Conservation (phyloP, 352 stramenopile genomes). For the Peronospora tabacina region DNA sequence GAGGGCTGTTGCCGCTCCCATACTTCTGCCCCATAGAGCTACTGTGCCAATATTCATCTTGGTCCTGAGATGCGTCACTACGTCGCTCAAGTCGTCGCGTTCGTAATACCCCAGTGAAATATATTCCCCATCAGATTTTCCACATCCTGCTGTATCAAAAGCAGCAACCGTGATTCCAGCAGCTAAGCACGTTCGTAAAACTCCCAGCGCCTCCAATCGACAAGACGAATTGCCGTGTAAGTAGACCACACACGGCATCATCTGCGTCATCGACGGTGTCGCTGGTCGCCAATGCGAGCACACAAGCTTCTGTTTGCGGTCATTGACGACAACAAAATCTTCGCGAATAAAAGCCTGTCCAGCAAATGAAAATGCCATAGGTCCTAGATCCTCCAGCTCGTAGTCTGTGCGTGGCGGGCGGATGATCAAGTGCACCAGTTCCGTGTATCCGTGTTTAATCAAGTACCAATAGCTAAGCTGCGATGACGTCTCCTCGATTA, state of each 20-base stretch:
- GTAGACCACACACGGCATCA: constrained; percentile 92
- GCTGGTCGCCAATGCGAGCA: constrained; percentile 93
- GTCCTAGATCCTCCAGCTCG: constrained; percentile 85
- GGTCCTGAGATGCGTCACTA: constrained; percentile 91
- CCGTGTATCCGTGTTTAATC: constrained; percentile 88
- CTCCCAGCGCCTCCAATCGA: constrained; percentile 91
- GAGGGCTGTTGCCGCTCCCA: constrained; percentile 97
- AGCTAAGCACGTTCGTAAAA: constrained; percentile 81
- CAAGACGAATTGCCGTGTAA: constrained; percentile 97
- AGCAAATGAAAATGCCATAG: constrained; percentile 86
- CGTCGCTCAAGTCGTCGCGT: constrained; percentile 76
- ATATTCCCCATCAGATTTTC: constrained; percentile 94
- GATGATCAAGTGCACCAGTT: constrained; percentile 97
- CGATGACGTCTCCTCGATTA: constrained; percentile 61
- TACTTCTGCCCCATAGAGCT: constrained; percentile 95
- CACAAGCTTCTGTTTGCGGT: constrained; percentile 79
- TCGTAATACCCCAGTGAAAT: constrained; percentile 97
- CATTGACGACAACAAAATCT: constrained; percentile 87
- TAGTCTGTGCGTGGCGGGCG: constrained; percentile 92
- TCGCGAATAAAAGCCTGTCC: constrained; percentile 78
- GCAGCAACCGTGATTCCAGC: constrained; percentile 92
- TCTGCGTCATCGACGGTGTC: constrained; percentile 25
- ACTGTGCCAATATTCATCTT: constrained; percentile 91
- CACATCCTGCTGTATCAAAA: constrained; percentile 96
- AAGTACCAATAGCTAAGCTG: constrained; percentile 84